Conservation (phyloP, 2,329 filamentous ascomycete genomes). For the Talaromyces funiculosus region DNA sequence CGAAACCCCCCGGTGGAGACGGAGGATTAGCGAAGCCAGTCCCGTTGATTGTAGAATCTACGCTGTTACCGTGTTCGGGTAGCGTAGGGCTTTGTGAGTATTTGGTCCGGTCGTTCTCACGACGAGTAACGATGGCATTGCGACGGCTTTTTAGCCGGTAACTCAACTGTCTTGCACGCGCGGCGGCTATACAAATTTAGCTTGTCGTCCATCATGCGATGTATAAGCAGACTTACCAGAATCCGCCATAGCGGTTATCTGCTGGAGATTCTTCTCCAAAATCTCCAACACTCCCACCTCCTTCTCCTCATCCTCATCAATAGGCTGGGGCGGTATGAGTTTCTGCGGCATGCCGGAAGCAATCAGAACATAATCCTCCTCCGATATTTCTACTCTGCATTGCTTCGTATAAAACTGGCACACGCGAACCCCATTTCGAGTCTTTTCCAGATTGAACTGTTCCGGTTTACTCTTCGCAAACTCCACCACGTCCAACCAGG, state of each 20-base stretch:
- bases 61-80: constrained; percentile 29
- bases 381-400: constrained; percentile 73
- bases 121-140: constrained; percentile 63
- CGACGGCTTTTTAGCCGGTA: constrained; percentile 71
- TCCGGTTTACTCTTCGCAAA: constrained; percentile 75
- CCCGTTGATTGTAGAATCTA: constrained; percentile 22
- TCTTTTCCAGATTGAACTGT: constrained; percentile 68
- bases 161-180: constrained; percentile 69
- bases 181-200: constrained; percentile 49
- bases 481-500: constrained; percentile 80
- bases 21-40: constrained; percentile 30
- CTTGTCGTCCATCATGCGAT: neutral
- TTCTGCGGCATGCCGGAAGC: constrained; percentile 76
- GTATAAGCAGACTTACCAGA: constrained; percentile 48
- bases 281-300: constrained; percentile 81
- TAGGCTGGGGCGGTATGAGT: constrained; percentile 72
- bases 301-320: constrained; percentile 79
- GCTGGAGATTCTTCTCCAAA: constrained; percentile 68
- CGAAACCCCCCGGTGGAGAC: constrained; percentile 50
- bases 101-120: constrained; percentile 41
- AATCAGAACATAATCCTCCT: constrained; percentile 82
- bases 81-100: constrained; percentile 34
- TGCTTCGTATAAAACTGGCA: constrained; percentile 82
- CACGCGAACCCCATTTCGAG: constrained; percentile 61
- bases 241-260: constrained; percentile 75